Evolutionary conservation across 2,329 filamentous ascomycete genomes (phyloP), one percentile per base, ranked within the genome.

Genomic region (Ceratocystis cubensis): DNA sequence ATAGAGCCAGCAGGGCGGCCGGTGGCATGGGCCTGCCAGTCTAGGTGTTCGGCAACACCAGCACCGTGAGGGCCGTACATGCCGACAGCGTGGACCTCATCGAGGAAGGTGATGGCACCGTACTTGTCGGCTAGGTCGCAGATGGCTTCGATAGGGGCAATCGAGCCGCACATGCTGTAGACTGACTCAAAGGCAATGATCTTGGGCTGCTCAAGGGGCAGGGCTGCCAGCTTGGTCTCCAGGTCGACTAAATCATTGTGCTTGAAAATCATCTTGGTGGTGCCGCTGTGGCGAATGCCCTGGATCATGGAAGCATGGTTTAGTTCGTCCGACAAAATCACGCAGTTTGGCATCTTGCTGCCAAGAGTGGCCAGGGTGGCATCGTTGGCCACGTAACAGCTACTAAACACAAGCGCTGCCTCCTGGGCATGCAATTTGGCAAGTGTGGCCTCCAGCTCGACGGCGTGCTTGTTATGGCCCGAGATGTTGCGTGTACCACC

Each of bases 221-320:
- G 82, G 13, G 91, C 88, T 2, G 92, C 91, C 70, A 99, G 81
- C 78, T 99, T 97, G 63, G 85, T 85, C 79, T 99, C 94, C 17
- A 99, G 81, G 72, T 99, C 94, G 53, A 82, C 85, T n/a, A 97
- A 77, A 73, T 99, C 92, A 73, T 99, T 99, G 79, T 99, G 94
- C 79, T 95, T 96, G 84, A 97, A 99, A 30, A 99, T 93, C 76
- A 97, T 84, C 82, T 99, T 99, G 79, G 89, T 93, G 48, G 94
- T 92, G 59, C 93, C 92, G 8, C 93, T 97, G 77, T 99, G 94
- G 57, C 94, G 90, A 72, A 99, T 99, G 59, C 94, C 94, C 77
- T 97, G 94, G 69, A 99, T 99, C 94, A 99, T 99, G 5, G 93
- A 97, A 13, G 94, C 94, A 75, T 99, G 94, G 76, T 99, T 99